Conservation (phyloP, 495 filamentous ascomycete species). For the Aspergillus nidulans region DNA sequence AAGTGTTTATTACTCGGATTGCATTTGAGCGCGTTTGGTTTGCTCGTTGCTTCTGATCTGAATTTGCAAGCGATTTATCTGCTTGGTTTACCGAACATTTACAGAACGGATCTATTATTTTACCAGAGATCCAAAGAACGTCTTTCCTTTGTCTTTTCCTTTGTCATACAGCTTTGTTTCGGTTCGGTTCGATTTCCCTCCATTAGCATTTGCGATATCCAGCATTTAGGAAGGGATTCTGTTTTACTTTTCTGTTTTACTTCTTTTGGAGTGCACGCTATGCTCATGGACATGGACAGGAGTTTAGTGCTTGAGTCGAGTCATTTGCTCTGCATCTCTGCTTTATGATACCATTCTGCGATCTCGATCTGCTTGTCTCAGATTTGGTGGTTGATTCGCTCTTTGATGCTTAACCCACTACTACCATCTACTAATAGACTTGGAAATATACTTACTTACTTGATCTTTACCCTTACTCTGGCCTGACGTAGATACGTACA, state of each 20-base stretch:
- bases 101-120: background rate
- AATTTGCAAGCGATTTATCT: conserved; percentile 5
- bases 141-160: conserved; percentile 25
- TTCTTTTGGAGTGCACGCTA: conserved; percentile 23
- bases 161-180: conserved; percentile 3
- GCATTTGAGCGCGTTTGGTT: conserved; percentile 28
- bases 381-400: conserved; percentile 17
- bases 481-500: background rate
- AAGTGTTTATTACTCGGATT: conserved; percentile 15
- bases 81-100: conserved; percentile 11
- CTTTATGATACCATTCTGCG: conserved; percentile 45
- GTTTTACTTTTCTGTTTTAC: conserved; percentile 13
- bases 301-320: background rate
- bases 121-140: conserved; percentile 8
- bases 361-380: conserved; percentile 12
- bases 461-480: background rate
- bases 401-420: conserved; percentile 6
- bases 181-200: conserved; percentile 13
- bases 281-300: conserved; percentile 13
- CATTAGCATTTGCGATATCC: background rate
- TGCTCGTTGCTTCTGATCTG: conserved; percentile 19
- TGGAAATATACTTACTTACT: background rate
- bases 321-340: conserved; percentile 20
- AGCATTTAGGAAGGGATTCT: conserved; percentile 24
- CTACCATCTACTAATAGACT: background rate